phyloP scores from a whole-genome alignment of 2,329 filamentous ascomycete species.

The Colletotrichum sp. region DNA sequence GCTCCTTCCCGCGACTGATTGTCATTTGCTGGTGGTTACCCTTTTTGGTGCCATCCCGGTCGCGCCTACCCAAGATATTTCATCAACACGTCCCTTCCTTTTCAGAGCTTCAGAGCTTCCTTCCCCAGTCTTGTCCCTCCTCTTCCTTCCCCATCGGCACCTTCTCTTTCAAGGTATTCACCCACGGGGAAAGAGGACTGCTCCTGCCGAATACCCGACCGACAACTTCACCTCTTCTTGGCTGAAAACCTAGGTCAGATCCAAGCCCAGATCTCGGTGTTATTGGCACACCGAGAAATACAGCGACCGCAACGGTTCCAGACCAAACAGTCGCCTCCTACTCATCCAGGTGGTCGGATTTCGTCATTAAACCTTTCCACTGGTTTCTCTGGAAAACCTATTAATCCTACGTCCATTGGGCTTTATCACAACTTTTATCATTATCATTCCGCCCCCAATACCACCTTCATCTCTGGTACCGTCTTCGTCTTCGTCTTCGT shows the following conservation, averaged over 20 bases:
- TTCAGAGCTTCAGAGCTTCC: not conserved
- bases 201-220: not conserved
- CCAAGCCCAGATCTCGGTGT: not conserved
- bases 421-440: not conserved
- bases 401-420: not conserved
- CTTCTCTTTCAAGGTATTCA: not conserved
- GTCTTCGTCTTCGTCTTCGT: not conserved
- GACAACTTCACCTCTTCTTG: not conserved
- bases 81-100: not conserved
- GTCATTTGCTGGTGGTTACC: not conserved
- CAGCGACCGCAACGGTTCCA: not conserved
- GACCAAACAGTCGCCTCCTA: not conserved
- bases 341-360: not conserved
- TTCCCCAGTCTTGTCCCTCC: slow-evolving; percentile 7
- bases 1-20: not conserved
- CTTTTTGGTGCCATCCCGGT: not conserved
- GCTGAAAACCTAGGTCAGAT: not conserved
- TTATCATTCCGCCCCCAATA: not conserved
- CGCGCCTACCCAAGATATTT: slow-evolving; percentile 13
- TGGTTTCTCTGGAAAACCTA: not conserved
- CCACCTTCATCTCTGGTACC: not conserved
- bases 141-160: not conserved
- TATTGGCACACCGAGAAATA: not conserved
- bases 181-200: not conserved
- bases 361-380: not conserved